Conservation (phyloP, 2,329 filamentous ascomycete species). For the Pestalotiopsis sp. region DNA sequence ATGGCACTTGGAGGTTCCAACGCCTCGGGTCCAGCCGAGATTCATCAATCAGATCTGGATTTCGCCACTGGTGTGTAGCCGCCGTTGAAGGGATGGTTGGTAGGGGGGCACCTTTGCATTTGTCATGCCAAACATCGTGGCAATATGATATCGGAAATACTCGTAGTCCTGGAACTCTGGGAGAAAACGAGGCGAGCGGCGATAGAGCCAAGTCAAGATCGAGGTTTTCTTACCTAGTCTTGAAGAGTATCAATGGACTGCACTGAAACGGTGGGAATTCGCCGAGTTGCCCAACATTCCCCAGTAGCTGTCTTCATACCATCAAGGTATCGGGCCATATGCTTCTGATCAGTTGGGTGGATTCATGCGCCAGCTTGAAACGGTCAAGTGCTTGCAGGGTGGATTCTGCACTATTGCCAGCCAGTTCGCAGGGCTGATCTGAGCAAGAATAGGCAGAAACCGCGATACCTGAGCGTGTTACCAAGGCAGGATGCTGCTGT, state of each 20-base stretch:
- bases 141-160: background rate
- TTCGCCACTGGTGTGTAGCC: slow-evolving; percentile 3
- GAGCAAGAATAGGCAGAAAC: background rate
- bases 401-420: background rate
- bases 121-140: background rate
- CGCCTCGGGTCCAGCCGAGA: slow-evolving; percentile 1
- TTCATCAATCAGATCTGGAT: background rate
- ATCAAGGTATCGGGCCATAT: background rate
- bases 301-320: background rate
- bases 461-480: background rate
- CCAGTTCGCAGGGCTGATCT: background rate
- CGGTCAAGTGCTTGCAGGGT: background rate
- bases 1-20: background rate
- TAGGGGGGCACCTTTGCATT: background rate
- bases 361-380: background rate
- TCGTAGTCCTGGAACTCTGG: background rate
- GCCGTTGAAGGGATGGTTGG: background rate
- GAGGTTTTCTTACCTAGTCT: background rate
- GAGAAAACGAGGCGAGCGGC: background rate
- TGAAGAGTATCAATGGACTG: background rate
- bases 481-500: background rate
- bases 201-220: background rate
- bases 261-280: background rate
- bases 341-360: background rate
- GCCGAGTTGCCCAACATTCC: background rate